Conservation (phyloP, 495 filamentous ascomycete species). For the Chaetomium cochliodes region DNA sequence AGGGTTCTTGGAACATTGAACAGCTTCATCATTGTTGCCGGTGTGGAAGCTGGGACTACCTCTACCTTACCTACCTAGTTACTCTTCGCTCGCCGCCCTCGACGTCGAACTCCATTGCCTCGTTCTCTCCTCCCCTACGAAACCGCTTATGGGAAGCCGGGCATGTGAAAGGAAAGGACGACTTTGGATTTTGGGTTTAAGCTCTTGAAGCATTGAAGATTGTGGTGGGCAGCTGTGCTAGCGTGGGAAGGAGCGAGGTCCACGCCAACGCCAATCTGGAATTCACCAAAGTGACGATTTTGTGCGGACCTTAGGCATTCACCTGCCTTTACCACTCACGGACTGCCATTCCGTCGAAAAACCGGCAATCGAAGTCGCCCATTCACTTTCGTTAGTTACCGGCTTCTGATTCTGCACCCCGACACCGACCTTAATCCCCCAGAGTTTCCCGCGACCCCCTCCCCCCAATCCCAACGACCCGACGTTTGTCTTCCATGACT, state of each 20-base stretch:
- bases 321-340: not conserved
- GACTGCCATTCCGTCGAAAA: too few relatives aligned
- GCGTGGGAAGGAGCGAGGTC: not conserved
- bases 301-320: not conserved
- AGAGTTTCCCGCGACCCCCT: not conserved
- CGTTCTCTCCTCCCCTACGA: not conserved
- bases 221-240: not conserved
- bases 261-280: not conserved
- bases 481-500: constrained; percentile 27
- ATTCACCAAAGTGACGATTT: not conserved
- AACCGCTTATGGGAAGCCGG: not conserved
- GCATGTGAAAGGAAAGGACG: constrained; percentile 8
- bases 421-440: too few relatives aligned
- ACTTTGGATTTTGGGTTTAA: not conserved
- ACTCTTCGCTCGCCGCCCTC: not conserved
- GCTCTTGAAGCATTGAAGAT: not conserved
- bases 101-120: not conserved
- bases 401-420: too few relatives aligned
- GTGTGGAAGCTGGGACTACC: not conserved
- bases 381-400: too few relatives aligned
- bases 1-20: too few relatives aligned
- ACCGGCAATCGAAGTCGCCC: too few relatives aligned
- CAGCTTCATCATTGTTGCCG: not conserved
- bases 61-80: too few relatives aligned
- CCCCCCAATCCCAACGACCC: not conserved